Base-by-base conservation (phyloP, 257 asterid genomes). In the Jasminum sambac region DNA sequence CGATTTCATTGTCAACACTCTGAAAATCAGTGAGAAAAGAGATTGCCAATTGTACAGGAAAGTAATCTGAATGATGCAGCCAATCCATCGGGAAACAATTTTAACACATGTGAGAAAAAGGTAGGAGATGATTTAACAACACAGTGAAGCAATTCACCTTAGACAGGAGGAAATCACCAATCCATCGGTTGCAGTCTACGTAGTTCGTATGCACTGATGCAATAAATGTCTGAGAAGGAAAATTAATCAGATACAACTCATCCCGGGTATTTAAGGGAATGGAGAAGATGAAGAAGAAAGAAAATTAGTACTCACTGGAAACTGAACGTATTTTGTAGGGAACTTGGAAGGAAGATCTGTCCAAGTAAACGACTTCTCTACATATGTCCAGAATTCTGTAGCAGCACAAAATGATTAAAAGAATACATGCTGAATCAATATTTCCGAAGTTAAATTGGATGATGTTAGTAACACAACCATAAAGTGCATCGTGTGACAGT, bases 331-430 rank as follows among this genome's bases (percentile, higher is more conserved):
- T 91, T 95, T 95, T 23, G 99, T 91, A 0, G 99, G 99, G 74
- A 95, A 95, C 80, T 91, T 89, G 80, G 99, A 95, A 72, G 99
- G 97, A 78, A 86, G 88, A 78, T 91, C 98, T 2, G 93, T 88
- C 99, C 99, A 95, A 26, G 98, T 95, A 88, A 91, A 95, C 34
- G 98, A 95, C 81, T 89, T 84, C 88, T 95, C 99, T 61, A 95
- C 97, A 25, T 91, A 88, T 36, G 98, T 81, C 99, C 98, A 95
- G 80, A 95, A 95, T 72, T 95, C 98, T 95, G 94, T 81, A 79
- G 66, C 68, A 75, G 8, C 67, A 57, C 48, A 43, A 23, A 78
- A 44, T 34, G 36, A 64, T 41, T 17, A 75, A 43, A 34, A 52
- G 40, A 55, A 17, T 39, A 66, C 21, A 64, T 14, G 44, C 70